Conservation (phyloP, 257 asterid species). For the Ilex asprella region DNA sequence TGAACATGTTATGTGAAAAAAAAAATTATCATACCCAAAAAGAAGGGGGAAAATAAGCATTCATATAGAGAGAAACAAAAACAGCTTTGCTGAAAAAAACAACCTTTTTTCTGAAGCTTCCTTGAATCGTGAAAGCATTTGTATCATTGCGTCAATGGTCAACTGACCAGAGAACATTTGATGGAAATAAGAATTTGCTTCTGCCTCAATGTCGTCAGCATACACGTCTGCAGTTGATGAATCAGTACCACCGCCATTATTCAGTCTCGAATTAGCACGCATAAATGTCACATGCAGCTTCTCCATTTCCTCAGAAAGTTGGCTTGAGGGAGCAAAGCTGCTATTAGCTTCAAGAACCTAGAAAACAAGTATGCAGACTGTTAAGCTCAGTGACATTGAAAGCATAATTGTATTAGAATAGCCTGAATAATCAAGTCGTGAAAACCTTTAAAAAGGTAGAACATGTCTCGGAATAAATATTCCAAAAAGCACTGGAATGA, state of each 20-base stretch:
- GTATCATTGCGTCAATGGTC: slow-evolving; percentile 61
- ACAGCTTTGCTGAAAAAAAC: neutral
- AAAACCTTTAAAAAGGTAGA: slow-evolving; percentile 69
- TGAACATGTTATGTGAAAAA: no score
- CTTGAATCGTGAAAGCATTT: slow-evolving; percentile 77
- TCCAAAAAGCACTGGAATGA: slow-evolving; percentile 46
- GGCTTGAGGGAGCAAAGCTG: slow-evolving; percentile 43
- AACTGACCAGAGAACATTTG: slow-evolving; percentile 84
- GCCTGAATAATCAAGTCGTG: slow-evolving; percentile 4
- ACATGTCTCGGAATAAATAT: slow-evolving; percentile 59
- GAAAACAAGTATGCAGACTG: slow-evolving; percentile 14
- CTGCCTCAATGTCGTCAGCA: slow-evolving; percentile 76
- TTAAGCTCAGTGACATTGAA: neutral
- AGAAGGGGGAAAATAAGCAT: no score
- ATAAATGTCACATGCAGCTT: slow-evolving; percentile 45
- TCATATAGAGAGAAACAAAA: neutral
- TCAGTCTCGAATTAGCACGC: slow-evolving; percentile 49
- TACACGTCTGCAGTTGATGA: slow-evolving; percentile 45
- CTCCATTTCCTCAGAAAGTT: slow-evolving; percentile 69
- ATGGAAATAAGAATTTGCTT: slow-evolving; percentile 77
- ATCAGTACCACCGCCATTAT: slow-evolving; percentile 46
- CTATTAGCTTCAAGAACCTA: slow-evolving; percentile 87
- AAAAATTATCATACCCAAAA: no score
- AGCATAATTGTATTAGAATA: slow-evolving; percentile 7
- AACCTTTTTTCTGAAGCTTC: slow-evolving; percentile 81